Evolutionary conservation across 2,329 filamentous ascomycete species (phyloP).

Genomic region (Colletotrichum incanum): DNA sequence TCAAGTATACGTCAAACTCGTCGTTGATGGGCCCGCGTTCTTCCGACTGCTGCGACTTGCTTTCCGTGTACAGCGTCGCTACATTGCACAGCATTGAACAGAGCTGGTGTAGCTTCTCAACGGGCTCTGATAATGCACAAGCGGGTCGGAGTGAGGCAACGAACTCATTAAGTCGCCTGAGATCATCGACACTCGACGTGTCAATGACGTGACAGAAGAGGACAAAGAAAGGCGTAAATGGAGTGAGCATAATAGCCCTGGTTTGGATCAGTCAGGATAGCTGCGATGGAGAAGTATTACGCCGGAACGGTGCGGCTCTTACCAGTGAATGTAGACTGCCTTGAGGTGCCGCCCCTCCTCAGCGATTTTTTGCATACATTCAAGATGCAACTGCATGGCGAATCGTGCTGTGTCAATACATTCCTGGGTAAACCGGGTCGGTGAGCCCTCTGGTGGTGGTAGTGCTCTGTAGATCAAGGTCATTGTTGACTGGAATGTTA

Average conservation of each 20-base stretch:
- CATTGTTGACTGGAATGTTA: slow-evolving; percentile 64
- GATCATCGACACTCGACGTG: slow-evolving; percentile 66
- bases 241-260: slow-evolving; percentile 70
- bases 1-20: slow-evolving; percentile 77
- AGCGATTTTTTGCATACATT: slow-evolving; percentile 58
- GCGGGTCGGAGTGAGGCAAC: slow-evolving; percentile 58
- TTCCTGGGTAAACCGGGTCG: slow-evolving; percentile 63
- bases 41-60: slow-evolving; percentile 66
- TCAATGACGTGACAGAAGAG: slow-evolving; percentile 73
- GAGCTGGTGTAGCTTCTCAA: slow-evolving; percentile 70
- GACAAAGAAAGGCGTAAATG: slow-evolving; percentile 73
- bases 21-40: slow-evolving; percentile 66
- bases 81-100: slow-evolving; percentile 75
- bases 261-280: slow-evolving; percentile 36
- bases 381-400: slow-evolving; percentile 62
- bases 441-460: slow-evolving; percentile 59
- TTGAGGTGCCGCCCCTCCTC: slow-evolving; percentile 57
- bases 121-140: slow-evolving; percentile 37
- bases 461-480: slow-evolving; percentile 69
- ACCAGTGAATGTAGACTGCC: slow-evolving; percentile 69
- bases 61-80: slow-evolving; percentile 73
- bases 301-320: slow-evolving; percentile 41
- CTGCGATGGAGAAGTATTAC: not conserved
- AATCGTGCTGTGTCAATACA: slow-evolving; percentile 67
- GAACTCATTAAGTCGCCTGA: slow-evolving; percentile 70